phyloP scores from a whole-genome alignment of 495 filamentous ascomycete species.

The Penicillium goetzii region DNA sequence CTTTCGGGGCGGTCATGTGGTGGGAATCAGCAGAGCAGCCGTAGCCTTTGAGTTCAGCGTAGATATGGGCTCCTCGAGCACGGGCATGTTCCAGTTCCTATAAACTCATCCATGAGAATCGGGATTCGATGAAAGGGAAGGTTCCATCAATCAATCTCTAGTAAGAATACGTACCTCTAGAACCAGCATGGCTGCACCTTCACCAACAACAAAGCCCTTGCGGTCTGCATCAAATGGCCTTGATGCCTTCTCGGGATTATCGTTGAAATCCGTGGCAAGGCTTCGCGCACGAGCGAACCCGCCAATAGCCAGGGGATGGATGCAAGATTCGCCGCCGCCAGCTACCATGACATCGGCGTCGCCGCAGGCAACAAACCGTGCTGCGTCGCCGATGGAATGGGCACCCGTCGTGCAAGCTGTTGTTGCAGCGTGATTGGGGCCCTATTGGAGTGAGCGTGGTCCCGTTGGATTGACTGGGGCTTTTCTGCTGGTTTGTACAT shows the following conservation, averaged over 20 bases:
- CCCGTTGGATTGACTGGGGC: neutral
- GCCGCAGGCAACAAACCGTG: conserved; percentile 84
- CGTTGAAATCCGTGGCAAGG: conserved; percentile 78
- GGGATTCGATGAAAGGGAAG: neutral
- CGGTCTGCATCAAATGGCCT: conserved; percentile 86
- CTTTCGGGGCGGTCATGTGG: conserved; percentile 88
- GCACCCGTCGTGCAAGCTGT: conserved; percentile 96
- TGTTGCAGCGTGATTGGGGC: conserved; percentile 87
- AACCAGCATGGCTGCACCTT: conserved; percentile 86
- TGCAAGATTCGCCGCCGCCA: conserved; percentile 92
- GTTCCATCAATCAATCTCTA: neutral
- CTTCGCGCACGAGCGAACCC: conserved; percentile 89
- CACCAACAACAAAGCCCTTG: conserved; percentile 87
- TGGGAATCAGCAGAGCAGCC: conserved; percentile 85
- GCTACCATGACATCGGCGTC: conserved; percentile 96
- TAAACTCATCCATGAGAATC: neutral
- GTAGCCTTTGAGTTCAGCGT: conserved; percentile 89
- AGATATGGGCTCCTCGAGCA: conserved; percentile 75
- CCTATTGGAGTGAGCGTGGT: conserved; percentile 44
- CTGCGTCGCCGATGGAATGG: conserved; percentile 90
- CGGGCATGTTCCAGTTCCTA: conserved; percentile 86
- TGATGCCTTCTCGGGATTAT: conserved; percentile 71
- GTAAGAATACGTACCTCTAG: conserved; percentile 62
- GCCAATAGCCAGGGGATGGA: conserved; percentile 89
- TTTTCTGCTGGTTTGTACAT: conserved; percentile 4